A percentile compares a stretch with the other conserved stretches of the same genome.
Conservation (phyloP, 306 rosid species). For the Quercus glauca region DNA sequence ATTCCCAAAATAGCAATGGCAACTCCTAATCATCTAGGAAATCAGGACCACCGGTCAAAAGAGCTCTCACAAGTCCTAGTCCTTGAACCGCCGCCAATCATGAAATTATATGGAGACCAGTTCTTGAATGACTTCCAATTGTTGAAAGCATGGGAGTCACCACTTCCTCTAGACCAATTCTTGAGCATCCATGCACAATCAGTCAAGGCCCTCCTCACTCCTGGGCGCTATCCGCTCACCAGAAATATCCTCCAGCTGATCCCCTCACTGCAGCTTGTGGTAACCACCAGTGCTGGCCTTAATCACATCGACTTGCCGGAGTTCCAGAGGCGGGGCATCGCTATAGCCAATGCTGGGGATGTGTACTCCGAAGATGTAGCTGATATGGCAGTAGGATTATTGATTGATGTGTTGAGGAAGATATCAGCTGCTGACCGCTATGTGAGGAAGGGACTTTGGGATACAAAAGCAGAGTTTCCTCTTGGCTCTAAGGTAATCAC, state of each 20-base stretch:
- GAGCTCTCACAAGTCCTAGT: constrained; percentile 31
- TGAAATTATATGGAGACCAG: neutral
- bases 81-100: constrained; percentile 26
- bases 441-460: constrained; percentile 20
- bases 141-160: constrained; percentile 22
- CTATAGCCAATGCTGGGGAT: constrained; percentile 34
- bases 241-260: constrained; percentile 22
- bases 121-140: constrained; percentile 34
- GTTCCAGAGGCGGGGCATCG: constrained; percentile 42
- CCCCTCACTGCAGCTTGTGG: constrained; percentile 38
- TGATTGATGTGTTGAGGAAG: constrained; percentile 42
- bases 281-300: constrained; percentile 34
- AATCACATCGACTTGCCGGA: constrained; percentile 48
- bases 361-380: constrained; percentile 48
- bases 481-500: constrained; percentile 36
- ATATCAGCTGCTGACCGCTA: constrained; percentile 31
- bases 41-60: neutral
- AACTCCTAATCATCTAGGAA: constrained; percentile 12
- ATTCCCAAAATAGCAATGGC: neutral
- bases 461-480: constrained; percentile 20
- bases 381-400: constrained; percentile 46
- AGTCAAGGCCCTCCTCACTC: constrained; percentile 30
- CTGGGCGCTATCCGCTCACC: neutral
- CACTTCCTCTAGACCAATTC: constrained; percentile 32
- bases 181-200: constrained; percentile 6